These are phyloP conservation scores for Hyaloperonospora arabidopsidis DNA, from an alignment of 352 stramenopile genomes.

Conservation along the genomic window DNA sequence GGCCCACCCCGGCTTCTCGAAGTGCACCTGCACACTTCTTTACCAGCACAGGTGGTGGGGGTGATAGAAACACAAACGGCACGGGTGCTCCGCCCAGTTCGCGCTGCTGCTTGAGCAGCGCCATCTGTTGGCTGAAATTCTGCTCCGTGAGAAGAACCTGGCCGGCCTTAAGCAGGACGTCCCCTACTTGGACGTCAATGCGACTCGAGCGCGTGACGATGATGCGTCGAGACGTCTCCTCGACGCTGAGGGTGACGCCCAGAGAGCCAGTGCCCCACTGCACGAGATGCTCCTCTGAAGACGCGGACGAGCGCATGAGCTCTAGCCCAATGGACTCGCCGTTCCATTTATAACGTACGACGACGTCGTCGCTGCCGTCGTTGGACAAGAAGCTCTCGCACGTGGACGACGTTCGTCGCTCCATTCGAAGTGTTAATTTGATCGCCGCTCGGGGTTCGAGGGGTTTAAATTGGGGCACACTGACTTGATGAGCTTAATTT, in stretches of 20 bases:
- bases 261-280: constrained; percentile 43
- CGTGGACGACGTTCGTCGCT: constrained; percentile 12
- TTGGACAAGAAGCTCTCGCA: constrained; percentile 38
- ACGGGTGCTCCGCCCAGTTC: constrained; percentile 32
- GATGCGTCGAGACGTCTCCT: constrained; percentile 55
- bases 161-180: constrained; percentile 46
- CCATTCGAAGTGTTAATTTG: too few species aligned
- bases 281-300: constrained; percentile 19
- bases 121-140: constrained; percentile 53
- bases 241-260: constrained; percentile 66
- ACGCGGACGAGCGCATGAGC: constrained; percentile 35
- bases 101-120: constrained; percentile 42
- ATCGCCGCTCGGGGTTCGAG: too few species aligned
- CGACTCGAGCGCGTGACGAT: constrained; percentile 58
- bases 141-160: constrained; percentile 35
- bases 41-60: constrained; percentile 46
- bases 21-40: constrained; percentile 41
- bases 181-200: constrained; percentile 42
- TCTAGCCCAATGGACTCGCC: constrained; percentile 49
- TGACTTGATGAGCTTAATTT: too few species aligned
- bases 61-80: constrained; percentile 52
- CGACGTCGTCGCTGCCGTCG: constrained; percentile 40
- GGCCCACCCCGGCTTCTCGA: constrained; percentile 42
- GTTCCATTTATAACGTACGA: constrained; percentile 53
- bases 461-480: too few species aligned